Base-by-base conservation (phyloP, 2,329 filamentous ascomycete genomes). In the Penicillium oxalicum region DNA sequence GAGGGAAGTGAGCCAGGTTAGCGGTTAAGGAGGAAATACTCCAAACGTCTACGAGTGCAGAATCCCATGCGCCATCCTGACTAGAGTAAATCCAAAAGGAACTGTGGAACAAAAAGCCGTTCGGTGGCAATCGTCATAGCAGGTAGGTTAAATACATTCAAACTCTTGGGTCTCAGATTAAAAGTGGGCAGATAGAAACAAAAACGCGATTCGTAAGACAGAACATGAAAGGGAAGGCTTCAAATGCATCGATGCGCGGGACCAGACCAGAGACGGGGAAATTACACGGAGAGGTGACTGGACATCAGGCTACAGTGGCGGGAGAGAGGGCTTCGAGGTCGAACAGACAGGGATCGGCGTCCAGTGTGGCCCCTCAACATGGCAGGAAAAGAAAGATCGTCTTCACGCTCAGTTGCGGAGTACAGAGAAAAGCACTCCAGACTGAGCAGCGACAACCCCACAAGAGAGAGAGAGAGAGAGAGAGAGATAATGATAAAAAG, bases 191-290 rank as follows among this genome's bases (percentile, higher is more conserved):
- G 7, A 32, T 11, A 32, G 29, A 32, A 32, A 11, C 29, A 32
- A 32, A 32, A 7, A 4, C 5, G 29, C 11, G 7, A 11, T 5
- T 11, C 29, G 11, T 32, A 32, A 11, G 11, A 32, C 29, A 7
- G 29, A 8, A 32, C 13, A 39, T n/a, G 36, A 25, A 12, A 40
- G 35, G 32, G 45, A 44, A 38, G 57, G 57, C 57, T 59, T 48
- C 57, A 56, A 48, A 53, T 58, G 56, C 52, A 55, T 40, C 48
- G 42, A 53, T 24, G 48, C 43, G 39, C 49, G 25, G 45, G 39
- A 29, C 29, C 35, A 24, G 33, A 49, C 27, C 34, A 38, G 27
- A 29, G 28, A 25, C 18, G 28, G 34, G 40, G 45, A 48, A 46
- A 57, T 53, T 53, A 53, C 53, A 57, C 18, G 48, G 29, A 32